Evolutionary conservation across 257 asterid species (phyloP).

Genomic region (Rubia yunnanensis): DNA sequence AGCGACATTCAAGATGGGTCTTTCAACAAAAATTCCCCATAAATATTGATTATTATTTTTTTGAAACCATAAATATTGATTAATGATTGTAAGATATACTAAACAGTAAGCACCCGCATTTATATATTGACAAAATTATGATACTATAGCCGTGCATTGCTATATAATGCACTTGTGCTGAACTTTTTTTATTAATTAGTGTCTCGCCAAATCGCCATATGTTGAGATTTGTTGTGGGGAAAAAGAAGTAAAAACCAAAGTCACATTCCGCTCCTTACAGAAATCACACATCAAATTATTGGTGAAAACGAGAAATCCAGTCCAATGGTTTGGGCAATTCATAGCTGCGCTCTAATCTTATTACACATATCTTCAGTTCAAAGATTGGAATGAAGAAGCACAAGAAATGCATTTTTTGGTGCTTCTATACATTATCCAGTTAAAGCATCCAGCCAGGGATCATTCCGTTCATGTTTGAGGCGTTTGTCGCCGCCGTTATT

Average conservation of each 20-base stretch:
- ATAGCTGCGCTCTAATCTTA: conserved; percentile 2
- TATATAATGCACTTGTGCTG: too few species aligned
- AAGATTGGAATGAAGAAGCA: background rate
- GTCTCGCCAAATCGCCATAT: too few species aligned
- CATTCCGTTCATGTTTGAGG: conserved; percentile 51
- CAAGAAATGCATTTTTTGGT: background rate
- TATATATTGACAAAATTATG: too few species aligned
- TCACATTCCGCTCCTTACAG: background rate
- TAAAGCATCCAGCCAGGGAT: conserved; percentile 95
- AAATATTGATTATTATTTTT: too few species aligned
- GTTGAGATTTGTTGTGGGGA: too few species aligned
- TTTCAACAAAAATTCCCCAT: too few species aligned
- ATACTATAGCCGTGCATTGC: too few species aligned
- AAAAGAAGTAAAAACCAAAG: background rate
- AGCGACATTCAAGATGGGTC: too few species aligned
- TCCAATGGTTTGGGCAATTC: background rate
- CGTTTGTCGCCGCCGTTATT: conserved; percentile 54
- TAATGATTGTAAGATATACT: too few species aligned
- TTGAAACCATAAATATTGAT: too few species aligned
- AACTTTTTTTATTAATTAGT: too few species aligned
- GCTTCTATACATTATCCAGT: background rate
- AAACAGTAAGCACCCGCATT: too few species aligned
- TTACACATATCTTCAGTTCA: background rate
- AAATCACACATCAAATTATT: background rate
- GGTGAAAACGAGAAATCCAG: background rate